phyloP scores from a whole-genome alignment of 108 stramenopile species.

The Cyclostephanos tholiformis region DNA sequence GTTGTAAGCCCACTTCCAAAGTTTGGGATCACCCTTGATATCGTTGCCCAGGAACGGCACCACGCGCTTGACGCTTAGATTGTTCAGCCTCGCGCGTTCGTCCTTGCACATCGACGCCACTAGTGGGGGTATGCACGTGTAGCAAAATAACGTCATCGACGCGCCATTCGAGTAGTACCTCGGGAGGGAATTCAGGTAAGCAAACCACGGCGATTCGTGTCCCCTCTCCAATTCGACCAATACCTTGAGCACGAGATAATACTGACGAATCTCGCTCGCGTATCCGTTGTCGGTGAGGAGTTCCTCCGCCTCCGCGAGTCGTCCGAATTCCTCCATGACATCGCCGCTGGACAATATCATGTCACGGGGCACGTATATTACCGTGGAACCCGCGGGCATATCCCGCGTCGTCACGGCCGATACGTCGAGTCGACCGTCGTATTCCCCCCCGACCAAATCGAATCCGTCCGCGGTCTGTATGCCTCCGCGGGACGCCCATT shows the following conservation, averaged over 20 bases:
- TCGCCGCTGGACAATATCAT: constrained; percentile 51
- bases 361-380: constrained; percentile 46
- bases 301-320: constrained; percentile 42
- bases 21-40: constrained; percentile 35
- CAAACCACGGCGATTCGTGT: constrained; percentile 24
- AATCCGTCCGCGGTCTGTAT: constrained; percentile 52
- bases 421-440: constrained; percentile 26
- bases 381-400: constrained; percentile 46
- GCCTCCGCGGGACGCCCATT: constrained; percentile 51
- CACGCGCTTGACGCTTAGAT: constrained; percentile 23
- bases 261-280: constrained; percentile 25
- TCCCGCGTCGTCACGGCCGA: constrained; percentile 47
- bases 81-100: constrained; percentile 36
- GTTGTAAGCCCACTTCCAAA: constrained; percentile 62
- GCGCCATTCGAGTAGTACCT: constrained; percentile 30
- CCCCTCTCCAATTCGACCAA: constrained; percentile 33
- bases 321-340: constrained; percentile 51
- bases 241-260: constrained; percentile 41
- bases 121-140: constrained; percentile 38
- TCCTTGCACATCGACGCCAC: constrained; percentile 19
- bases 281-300: constrained; percentile 14
- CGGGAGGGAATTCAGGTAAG: constrained; percentile 34
- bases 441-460: constrained; percentile 26
- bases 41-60: constrained; percentile 30
- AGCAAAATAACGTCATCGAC: constrained; percentile 44